Conservation (phyloP, 2,329 filamentous ascomycete genomes). For the Phialophora tarda region DNA sequence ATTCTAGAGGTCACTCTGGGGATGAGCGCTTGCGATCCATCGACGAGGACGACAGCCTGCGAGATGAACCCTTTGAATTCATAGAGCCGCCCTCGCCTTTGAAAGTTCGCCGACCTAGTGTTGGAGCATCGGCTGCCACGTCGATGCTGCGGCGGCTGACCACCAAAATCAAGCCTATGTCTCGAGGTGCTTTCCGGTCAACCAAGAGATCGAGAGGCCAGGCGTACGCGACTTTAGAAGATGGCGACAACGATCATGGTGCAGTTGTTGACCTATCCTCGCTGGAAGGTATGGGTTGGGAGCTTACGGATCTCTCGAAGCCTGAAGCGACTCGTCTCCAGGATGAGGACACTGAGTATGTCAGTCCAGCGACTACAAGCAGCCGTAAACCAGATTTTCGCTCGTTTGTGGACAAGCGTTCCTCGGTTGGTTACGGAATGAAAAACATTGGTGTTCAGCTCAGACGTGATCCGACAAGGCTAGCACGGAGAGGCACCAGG, state of each 20-base stretch:
- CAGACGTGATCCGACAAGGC: constrained; percentile 32
- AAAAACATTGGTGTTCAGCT: constrained; percentile 37
- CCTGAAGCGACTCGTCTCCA: constrained; percentile 6
- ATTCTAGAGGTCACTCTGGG: constrained; percentile 30
- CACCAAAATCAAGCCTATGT: constrained; percentile 33
- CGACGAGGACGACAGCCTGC: constrained; percentile 28
- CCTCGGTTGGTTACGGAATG: constrained; percentile 39
- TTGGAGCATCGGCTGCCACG: constrained; percentile 27
- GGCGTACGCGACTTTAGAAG: constrained; percentile 36
- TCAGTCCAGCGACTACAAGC: neutral
- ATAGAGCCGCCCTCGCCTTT: constrained; percentile 27
- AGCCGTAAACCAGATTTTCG: constrained; percentile 33
- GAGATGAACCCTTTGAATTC: constrained; percentile 18
- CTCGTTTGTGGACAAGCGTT: constrained; percentile 33
- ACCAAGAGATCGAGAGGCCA: constrained; percentile 31
- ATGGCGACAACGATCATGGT: constrained; percentile 28
- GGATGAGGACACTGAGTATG: constrained; percentile 33
- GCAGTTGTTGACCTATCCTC: constrained; percentile 38
- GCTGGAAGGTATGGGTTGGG: constrained; percentile 38
- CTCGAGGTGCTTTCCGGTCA: constrained; percentile 27
- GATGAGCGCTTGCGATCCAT: constrained; percentile 28
- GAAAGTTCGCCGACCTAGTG: constrained; percentile 19
- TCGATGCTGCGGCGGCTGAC: constrained; percentile 36
- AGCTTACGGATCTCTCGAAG: constrained; percentile 37
- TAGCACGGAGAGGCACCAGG: constrained; percentile 19